Percentiles rank a stretch among this genome's conserved stretches.
phyloP scores from a whole-genome alignment of 2,329 filamentous ascomycete genomes.

The Calonectria ilicicola region DNA sequence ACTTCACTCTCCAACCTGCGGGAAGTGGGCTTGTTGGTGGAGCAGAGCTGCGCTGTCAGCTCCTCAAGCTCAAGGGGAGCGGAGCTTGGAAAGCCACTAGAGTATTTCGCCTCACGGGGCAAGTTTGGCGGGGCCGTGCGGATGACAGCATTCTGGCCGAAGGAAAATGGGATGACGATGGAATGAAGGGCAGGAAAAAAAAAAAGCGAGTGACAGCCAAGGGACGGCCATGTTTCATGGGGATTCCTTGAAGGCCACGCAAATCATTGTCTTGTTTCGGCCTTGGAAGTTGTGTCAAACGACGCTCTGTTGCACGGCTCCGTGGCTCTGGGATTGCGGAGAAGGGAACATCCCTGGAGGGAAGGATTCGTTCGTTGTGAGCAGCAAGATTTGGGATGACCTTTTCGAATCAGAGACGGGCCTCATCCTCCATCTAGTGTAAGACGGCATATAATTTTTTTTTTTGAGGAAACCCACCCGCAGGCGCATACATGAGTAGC shows the following conservation, averaged over 20 bases:
- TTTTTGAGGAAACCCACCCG: background rate
- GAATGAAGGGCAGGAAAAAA: background rate
- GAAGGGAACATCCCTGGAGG: slow-evolving; percentile 18
- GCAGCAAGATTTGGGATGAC: slow-evolving; percentile 5
- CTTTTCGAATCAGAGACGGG: slow-evolving; percentile 8
- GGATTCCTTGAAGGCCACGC: background rate
- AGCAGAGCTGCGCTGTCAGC: slow-evolving; percentile 25
- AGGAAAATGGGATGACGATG: background rate
- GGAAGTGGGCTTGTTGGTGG: slow-evolving; percentile 18
- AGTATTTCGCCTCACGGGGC: slow-evolving; percentile 21
- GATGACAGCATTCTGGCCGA: background rate
- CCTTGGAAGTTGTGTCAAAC: slow-evolving; percentile 10
- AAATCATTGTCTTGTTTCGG: slow-evolving; percentile 10
- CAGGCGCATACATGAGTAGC: background rate
- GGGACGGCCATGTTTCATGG: slow-evolving; percentile 2
- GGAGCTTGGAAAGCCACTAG: slow-evolving; percentile 17
- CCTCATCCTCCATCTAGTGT: slow-evolving; percentile 11
- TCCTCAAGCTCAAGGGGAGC: background rate
- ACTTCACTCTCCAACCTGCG: background rate
- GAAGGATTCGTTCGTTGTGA: slow-evolving; percentile 14
- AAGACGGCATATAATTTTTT: background rate
- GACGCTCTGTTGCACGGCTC: background rate
- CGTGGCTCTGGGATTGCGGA: background rate
- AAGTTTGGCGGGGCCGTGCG: slow-evolving; percentile 19
- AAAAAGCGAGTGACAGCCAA: background rate